Conservation (phyloP, 345 rosid species). For the Sapria himalayana region DNA sequence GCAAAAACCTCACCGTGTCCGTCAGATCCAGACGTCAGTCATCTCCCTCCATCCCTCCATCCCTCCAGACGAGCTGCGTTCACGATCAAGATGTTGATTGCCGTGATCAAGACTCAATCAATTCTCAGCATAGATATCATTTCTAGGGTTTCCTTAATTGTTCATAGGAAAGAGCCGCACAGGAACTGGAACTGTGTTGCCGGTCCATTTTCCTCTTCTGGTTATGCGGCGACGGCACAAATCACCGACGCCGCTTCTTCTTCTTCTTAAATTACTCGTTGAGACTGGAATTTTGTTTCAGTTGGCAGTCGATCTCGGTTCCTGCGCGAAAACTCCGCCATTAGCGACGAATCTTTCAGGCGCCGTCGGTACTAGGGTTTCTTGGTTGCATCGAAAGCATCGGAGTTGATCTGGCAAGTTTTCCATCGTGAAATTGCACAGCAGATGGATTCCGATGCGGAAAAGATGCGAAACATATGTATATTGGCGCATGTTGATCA, state of each 20-base stretch:
- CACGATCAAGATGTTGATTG: no score
- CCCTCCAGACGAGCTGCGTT: no score
- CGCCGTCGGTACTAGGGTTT: no score
- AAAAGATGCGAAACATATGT: slow-evolving; percentile 52
- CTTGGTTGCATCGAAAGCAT: not conserved
- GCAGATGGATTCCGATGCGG: slow-evolving; percentile 23
- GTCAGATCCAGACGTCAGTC: no score
- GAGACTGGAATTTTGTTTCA: no score
- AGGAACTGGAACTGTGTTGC: not conserved
- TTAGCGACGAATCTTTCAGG: no score
- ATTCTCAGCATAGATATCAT: no score
- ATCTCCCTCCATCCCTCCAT: no score
- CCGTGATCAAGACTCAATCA: no score
- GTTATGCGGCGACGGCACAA: not conserved
- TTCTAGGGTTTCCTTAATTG: slow-evolving; percentile 2
- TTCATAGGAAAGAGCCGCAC: slow-evolving; percentile 7
- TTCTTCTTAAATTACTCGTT: not conserved
- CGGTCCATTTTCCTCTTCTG: not conserved
- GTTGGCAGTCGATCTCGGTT: no score
- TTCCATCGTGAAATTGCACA: not conserved
- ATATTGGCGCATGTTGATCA: slow-evolving; percentile 92
- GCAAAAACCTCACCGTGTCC: no score
- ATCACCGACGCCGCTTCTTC: not conserved
- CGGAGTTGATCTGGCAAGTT: not conserved
- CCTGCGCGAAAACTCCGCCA: no score